Conservation (phyloP, 1,284 basidiomycete genomes). For the Trichosporon sp. region DNA sequence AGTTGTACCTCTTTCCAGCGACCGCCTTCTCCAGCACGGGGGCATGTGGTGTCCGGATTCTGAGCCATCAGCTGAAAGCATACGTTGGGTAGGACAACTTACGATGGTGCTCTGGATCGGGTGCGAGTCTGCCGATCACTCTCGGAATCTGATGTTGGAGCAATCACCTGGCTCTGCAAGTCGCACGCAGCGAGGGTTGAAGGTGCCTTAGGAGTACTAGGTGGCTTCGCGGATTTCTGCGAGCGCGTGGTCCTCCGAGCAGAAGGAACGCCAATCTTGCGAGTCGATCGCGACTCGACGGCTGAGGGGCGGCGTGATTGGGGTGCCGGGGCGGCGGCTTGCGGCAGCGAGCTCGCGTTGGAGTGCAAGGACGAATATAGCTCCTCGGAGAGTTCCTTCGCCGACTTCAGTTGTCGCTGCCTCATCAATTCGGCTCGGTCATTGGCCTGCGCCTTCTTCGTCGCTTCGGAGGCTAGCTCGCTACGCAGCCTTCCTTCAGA, state of each 20-base stretch:
- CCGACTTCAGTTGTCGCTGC: background rate
- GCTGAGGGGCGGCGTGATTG: background rate
- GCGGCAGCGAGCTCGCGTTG: background rate
- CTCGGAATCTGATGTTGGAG: background rate
- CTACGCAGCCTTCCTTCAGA: background rate
- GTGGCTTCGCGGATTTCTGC: background rate
- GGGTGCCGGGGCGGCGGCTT: too few relatives aligned
- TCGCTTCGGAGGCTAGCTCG: background rate
- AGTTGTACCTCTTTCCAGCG: slow-evolving; percentile 1
- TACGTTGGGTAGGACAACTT: background rate
- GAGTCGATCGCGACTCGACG: background rate
- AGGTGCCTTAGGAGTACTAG: background rate
- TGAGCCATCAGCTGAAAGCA: background rate
- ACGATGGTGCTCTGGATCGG: background rate
- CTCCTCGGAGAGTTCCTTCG: background rate
- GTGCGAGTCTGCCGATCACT: background rate
- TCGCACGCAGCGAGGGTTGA: background rate
- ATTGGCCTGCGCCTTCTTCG: background rate
- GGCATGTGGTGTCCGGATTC: background rate
- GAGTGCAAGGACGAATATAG: slow-evolving; percentile 4
- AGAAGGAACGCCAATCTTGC: background rate
- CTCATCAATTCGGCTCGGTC: background rate
- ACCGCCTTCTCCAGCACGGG: background rate
- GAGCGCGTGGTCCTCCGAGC: background rate
- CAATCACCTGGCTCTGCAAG: background rate